Evolutionary conservation across 2,329 filamentous ascomycete species (phyloP).

Genomic region (Rhynchosporium graminicola): DNA sequence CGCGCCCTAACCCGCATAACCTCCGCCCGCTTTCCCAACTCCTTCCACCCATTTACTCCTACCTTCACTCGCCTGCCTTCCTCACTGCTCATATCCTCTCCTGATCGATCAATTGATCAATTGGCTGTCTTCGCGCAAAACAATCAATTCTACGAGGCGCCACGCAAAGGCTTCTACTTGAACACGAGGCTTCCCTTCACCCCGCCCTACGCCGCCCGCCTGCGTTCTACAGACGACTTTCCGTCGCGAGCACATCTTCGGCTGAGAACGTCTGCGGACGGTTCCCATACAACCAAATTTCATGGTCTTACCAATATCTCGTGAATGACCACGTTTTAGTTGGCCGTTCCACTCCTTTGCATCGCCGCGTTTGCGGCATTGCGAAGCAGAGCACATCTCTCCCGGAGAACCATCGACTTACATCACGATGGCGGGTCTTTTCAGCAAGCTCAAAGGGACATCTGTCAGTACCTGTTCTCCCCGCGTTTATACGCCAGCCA

Average conservation of each 20-base stretch:
- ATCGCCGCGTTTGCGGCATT: constrained; percentile 27
- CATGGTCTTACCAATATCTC: constrained; percentile 1
- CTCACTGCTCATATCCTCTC: background rate
- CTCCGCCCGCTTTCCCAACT: constrained; percentile 12
- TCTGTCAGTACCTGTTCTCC: constrained; percentile 49
- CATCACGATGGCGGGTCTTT: constrained; percentile 55
- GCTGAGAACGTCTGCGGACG: constrained; percentile 14
- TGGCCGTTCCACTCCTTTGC: constrained; percentile 20
- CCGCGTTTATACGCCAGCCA: background rate
- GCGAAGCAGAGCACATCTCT: constrained; percentile 25
- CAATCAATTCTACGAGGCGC: constrained; percentile 6
- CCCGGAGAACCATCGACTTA: constrained; percentile 12
- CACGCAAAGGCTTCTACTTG: constrained; percentile 19
- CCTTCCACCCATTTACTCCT: constrained; percentile 1
- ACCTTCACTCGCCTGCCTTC: background rate
- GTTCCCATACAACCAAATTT: background rate
- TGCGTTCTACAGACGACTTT: constrained; percentile 16
- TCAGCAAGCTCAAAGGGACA: constrained; percentile 60
- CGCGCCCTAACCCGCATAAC: constrained; percentile 15
- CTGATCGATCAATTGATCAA: constrained; percentile 2
- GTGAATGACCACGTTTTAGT: constrained; percentile 29
- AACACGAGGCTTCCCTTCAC: constrained; percentile 19
- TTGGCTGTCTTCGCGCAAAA: background rate
- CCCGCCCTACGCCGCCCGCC: constrained; percentile 25
- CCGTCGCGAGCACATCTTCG: background rate